These are phyloP conservation scores for Trichosporon coremiiforme DNA, from an alignment of 1,284 basidiomycete species.

Conservation along the genomic window DNA sequence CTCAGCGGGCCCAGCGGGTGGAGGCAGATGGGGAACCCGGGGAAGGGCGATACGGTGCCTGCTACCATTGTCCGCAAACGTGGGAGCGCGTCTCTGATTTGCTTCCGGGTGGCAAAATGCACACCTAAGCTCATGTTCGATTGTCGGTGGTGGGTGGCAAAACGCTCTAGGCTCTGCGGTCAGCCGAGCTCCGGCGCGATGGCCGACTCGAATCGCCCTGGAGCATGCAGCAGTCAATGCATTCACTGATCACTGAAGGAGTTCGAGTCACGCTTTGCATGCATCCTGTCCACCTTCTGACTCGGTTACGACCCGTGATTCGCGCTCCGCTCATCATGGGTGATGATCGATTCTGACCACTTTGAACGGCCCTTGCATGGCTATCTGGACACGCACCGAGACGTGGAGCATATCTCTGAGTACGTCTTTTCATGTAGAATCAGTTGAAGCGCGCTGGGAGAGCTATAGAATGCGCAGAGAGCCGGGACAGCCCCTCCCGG, in stretches of 20 bases:
- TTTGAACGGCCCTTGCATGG: background rate
- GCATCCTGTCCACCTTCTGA: background rate
- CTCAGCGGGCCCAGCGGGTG: background rate
- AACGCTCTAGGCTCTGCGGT: background rate
- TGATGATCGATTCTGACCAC: background rate
- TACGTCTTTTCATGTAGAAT: background rate
- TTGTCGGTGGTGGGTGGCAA: background rate
- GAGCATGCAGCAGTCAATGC: background rate
- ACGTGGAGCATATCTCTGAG: background rate
- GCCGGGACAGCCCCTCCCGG: background rate
- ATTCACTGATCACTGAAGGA: background rate
- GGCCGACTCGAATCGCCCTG: background rate
- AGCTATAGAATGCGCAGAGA: background rate
- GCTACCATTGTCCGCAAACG: background rate
- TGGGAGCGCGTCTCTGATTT: background rate
- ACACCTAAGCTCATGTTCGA: background rate
- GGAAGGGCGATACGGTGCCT: background rate
- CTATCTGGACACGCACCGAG: background rate
- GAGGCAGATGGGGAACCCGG: slow-evolving; percentile 7
- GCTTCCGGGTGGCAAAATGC: slow-evolving; percentile 27
- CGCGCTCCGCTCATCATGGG: background rate
- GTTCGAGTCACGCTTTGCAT: background rate
- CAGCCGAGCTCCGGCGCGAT: background rate
- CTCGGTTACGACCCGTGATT: background rate
- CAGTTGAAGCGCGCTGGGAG: background rate